A percentile compares a stretch with the other conserved stretches of the same genome.
phyloP scores from a whole-genome alignment of 257 asterid species.

The Striga asiatica region DNA sequence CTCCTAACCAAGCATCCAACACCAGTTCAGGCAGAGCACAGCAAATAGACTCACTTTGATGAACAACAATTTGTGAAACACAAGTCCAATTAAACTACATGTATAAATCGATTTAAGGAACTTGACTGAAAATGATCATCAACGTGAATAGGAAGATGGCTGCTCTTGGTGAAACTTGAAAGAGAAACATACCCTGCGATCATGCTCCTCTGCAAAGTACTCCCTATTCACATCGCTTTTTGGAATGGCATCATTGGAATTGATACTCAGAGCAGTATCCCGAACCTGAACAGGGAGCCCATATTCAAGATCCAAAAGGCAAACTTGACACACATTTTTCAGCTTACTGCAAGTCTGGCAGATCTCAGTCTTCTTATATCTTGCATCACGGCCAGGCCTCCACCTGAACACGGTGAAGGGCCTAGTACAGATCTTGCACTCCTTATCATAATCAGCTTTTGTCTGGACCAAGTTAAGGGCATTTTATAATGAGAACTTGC shows the following conservation, averaged over 20 bases:
- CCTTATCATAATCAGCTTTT: slow-evolving; percentile 88
- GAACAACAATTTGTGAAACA: background rate
- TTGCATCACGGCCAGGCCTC: slow-evolving; percentile 99
- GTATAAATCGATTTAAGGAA: too few species aligned
- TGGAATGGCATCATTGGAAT: slow-evolving; percentile 88
- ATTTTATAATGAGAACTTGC: slow-evolving; percentile 1
- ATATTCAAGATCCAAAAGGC: slow-evolving; percentile 92
- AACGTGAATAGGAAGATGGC: background rate
- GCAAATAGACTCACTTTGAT: background rate
- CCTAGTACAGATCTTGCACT: slow-evolving; percentile 95
- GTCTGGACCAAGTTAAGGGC: slow-evolving; percentile 36
- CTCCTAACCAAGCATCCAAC: background rate
- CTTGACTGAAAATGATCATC: background rate
- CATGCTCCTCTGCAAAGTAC: slow-evolving; percentile 97
- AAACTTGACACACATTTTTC: slow-evolving; percentile 97
- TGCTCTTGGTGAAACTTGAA: background rate
- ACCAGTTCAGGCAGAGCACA: background rate
- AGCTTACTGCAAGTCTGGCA: slow-evolving; percentile 98
- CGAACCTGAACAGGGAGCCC: slow-evolving; percentile 99
- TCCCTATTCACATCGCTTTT: slow-evolving; percentile 96
- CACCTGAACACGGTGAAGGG: slow-evolving; percentile 95
- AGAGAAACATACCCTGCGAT: slow-evolving; percentile 56
- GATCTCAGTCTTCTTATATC: slow-evolving; percentile 88
- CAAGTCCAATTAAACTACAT: background rate
- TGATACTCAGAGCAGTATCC: slow-evolving; percentile 78